phyloP scores from a whole-genome alignment of 1,284 basidiomycete species.

The Ganoderma sinense region DNA sequence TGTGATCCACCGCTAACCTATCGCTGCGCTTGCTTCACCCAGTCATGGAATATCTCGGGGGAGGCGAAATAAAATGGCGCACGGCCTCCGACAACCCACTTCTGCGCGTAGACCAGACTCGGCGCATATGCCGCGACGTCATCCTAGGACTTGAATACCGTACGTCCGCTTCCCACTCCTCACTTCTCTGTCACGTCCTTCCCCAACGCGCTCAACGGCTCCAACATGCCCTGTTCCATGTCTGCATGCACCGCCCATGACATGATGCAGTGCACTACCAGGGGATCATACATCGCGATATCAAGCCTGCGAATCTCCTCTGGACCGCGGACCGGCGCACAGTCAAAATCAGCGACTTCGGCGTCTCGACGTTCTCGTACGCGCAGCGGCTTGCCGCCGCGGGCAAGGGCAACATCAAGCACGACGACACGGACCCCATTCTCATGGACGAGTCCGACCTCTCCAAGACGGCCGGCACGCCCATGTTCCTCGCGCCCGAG shows the following conservation, averaged over 20 bases:
- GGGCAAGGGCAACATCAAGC: constrained; percentile 47
- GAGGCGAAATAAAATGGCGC: constrained; percentile 95
- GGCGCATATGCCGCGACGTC: constrained; percentile 91
- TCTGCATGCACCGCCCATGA: constrained; percentile 11
- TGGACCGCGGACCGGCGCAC: constrained; percentile 83
- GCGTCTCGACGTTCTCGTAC: constrained; percentile 95
- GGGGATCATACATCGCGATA: constrained; percentile 99
- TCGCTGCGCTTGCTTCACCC: neutral
- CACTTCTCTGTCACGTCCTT: neutral
- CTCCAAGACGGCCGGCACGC: constrained; percentile 94
- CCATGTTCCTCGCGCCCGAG: constrained; percentile 98
- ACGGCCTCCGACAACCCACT: constrained; percentile 70
- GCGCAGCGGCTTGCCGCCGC: constrained; percentile 75
- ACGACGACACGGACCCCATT: constrained; percentile 58
- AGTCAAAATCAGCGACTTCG: constrained; percentile 99
- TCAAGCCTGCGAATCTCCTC: constrained; percentile 97
- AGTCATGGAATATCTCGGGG: constrained; percentile 97
- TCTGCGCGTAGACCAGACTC: constrained; percentile 83
- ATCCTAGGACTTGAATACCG: constrained; percentile 94
- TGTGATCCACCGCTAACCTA: constrained; percentile 2
- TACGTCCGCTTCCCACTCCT: constrained; percentile 49
- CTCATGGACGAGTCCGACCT: constrained; percentile 89
- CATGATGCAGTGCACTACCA: constrained; percentile 84
- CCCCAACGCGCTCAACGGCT: constrained; percentile 15
- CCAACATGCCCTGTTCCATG: neutral